A percentile compares a stretch with the other conserved stretches of the same genome.
phyloP scores from a whole-genome alignment of 2,329 filamentous ascomycete species.

The Ilyonectria sp. region DNA sequence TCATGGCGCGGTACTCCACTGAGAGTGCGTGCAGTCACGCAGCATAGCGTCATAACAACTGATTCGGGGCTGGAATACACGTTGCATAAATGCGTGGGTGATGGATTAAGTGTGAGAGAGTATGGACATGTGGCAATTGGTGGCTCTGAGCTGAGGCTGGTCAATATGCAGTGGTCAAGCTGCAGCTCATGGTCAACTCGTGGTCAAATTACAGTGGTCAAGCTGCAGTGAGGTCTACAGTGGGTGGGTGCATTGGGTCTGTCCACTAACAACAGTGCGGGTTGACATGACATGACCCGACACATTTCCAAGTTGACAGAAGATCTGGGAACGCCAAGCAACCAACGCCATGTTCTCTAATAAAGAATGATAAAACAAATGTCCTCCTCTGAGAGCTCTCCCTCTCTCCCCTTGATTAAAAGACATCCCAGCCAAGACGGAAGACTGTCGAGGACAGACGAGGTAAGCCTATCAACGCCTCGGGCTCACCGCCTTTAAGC shows the following conservation, averaged over 20 bases:
- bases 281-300: no score
- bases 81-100: not conserved
- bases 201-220: not conserved
- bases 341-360: no score
- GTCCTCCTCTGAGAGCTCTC: no score
- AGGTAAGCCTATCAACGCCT: constrained; percentile 3
- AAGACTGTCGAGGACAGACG: no score
- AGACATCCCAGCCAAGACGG: no score
- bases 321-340: no score
- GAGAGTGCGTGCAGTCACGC: not conserved
- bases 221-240: not conserved
- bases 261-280: not conserved
- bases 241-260: not conserved
- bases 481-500: constrained; percentile 29
- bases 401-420: no score
- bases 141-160: not conserved
- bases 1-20: not conserved
- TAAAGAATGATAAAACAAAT: no score
- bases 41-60: not conserved
- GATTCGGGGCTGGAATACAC: not conserved
- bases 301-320: no score
- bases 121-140: not conserved
- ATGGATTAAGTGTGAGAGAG: not conserved
- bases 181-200: no score
- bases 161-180: not conserved